Percentiles rank a stretch among this genome's conserved stretches.
These are phyloP conservation scores for Aspergillus hancockii DNA, from an alignment of 495 filamentous ascomycete genomes.

Conservation along the genomic window DNA sequence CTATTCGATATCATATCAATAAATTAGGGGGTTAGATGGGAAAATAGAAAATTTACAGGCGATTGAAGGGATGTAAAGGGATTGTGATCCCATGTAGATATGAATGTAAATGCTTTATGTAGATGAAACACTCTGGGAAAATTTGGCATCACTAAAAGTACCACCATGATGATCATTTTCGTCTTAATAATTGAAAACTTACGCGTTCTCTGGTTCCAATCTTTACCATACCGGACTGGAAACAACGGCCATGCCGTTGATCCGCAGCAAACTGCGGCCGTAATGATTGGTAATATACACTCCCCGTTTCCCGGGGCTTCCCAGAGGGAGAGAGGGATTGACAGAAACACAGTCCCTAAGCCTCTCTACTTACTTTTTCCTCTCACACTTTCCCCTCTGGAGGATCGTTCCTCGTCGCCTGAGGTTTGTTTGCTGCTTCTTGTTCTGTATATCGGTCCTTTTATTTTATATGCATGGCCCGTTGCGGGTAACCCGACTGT, in stretches of 20 bases:
- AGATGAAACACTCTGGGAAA: conserved; percentile 14
- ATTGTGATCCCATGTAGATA: neutral
- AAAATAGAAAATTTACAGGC: neutral
- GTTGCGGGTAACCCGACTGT: conserved; percentile 24
- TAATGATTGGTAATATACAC: conserved; percentile 16
- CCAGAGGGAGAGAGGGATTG: conserved; percentile 13
- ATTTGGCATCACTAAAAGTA: conserved; percentile 3
- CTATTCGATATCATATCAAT: neutral
- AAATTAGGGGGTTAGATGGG: neutral
- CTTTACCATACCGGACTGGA: conserved; percentile 14
- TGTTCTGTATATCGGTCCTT: conserved; percentile 14
- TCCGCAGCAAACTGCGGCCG: conserved; percentile 3
- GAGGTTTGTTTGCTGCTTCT: conserved; percentile 9
- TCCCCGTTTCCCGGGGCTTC: conserved; percentile 15
- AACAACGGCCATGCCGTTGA: neutral
- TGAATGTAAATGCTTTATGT: conserved; percentile 7
- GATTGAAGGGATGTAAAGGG: neutral
- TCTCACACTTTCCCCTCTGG: conserved; percentile 6
- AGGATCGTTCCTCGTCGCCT: conserved; percentile 3
- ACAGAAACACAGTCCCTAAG: conserved; percentile 18
- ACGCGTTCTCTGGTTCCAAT: conserved; percentile 7
- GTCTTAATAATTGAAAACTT: conserved; percentile 10
- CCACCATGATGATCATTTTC: conserved; percentile 11
- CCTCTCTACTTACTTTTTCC: conserved; percentile 21
- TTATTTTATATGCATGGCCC: conserved; percentile 25